Conservation (phyloP, 2,329 filamentous ascomycete genomes). For the Ascochyta rabiei region DNA sequence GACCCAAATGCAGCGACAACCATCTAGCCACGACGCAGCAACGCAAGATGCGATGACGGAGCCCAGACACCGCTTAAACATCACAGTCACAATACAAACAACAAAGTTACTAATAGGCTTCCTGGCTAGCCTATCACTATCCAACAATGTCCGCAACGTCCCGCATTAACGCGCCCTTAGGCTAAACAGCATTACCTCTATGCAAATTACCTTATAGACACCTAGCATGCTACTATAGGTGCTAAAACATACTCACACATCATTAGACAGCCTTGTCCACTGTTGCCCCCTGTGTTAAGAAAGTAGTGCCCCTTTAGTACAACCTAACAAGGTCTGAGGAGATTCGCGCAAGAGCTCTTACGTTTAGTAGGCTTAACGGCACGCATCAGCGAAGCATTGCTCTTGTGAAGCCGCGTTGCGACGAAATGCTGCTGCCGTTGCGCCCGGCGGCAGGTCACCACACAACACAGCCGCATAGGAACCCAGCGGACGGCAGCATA, state of each 20-base stretch:
- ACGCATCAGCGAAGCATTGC: slow-evolving; percentile 8
- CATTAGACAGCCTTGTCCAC: slow-evolving; percentile 13
- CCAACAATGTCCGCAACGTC: slow-evolving; percentile 18
- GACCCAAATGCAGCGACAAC: slow-evolving; percentile 15
- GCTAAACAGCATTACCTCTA: neutral
- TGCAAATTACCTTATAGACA: neutral
- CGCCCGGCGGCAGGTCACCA: slow-evolving; percentile 11
- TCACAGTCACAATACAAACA: no score
- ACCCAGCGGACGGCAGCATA: slow-evolving; percentile 1
- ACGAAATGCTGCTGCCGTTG: slow-evolving; percentile 9
- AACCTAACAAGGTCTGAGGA: slow-evolving; percentile 29
- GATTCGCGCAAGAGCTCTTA: slow-evolving; percentile 9
- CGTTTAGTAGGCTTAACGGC: slow-evolving; percentile 8
- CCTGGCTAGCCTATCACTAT: slow-evolving; percentile 1
- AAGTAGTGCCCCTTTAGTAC: slow-evolving; percentile 4
- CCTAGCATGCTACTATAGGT: slow-evolving; percentile 3
- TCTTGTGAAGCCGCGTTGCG: slow-evolving; percentile 1
- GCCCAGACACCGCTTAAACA: neutral
- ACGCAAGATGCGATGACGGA: slow-evolving; percentile 11
- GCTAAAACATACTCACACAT: slow-evolving; percentile 10
- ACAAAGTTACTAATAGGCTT: no score
- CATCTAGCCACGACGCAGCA: slow-evolving; percentile 20
- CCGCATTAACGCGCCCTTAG: slow-evolving; percentile 5
- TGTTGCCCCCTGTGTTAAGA: slow-evolving; percentile 1
- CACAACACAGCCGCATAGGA: slow-evolving; percentile 7